Evolutionary conservation across 2,329 filamentous ascomycete genomes (phyloP).

Genomic region (Lanzia echinophila): DNA sequence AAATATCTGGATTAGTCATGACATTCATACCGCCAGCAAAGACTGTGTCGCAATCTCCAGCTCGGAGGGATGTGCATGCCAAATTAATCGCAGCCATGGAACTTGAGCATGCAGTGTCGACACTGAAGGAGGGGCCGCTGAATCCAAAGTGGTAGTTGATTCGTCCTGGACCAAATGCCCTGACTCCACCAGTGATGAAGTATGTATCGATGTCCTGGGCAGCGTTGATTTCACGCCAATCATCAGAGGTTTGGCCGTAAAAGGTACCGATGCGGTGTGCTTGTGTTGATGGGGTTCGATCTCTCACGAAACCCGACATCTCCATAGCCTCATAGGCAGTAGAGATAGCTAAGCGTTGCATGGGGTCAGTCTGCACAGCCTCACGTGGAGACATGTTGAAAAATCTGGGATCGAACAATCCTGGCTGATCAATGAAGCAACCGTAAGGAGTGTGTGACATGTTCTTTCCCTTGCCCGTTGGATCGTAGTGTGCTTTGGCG

Average conservation of each 20-base stretch:
- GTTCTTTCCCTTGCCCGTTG: conserved; percentile 65
- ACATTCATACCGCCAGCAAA: conserved; percentile 36
- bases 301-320: conserved; percentile 11
- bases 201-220: conserved; percentile 24
- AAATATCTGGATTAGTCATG: conserved; percentile 16
- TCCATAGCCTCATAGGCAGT: conserved; percentile 64
- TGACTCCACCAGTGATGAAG: conserved; percentile 21
- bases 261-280: conserved; percentile 35
- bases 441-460: conserved; percentile 69
- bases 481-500: conserved; percentile 62
- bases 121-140: conserved; percentile 44
- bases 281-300: conserved; percentile 18
- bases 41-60: conserved; percentile 38
- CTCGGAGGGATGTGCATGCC: conserved; percentile 43
- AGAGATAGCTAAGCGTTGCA: conserved; percentile 66
- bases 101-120: conserved; percentile 54
- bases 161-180: conserved; percentile 26
- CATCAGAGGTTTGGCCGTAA: conserved; percentile 16
- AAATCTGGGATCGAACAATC: conserved; percentile 69
- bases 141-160: conserved; percentile 37
- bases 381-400: conserved; percentile 82
- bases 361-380: conserved; percentile 71
- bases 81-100: conserved; percentile 48
- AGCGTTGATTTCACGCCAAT: conserved; percentile 17
- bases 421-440: conserved; percentile 63